A percentile compares a stretch with the other conserved stretches of the same genome.
Evolutionary conservation across 2,329 filamentous ascomycete genomes (phyloP).

Genomic region (Aureobasidium subglaciale): DNA sequence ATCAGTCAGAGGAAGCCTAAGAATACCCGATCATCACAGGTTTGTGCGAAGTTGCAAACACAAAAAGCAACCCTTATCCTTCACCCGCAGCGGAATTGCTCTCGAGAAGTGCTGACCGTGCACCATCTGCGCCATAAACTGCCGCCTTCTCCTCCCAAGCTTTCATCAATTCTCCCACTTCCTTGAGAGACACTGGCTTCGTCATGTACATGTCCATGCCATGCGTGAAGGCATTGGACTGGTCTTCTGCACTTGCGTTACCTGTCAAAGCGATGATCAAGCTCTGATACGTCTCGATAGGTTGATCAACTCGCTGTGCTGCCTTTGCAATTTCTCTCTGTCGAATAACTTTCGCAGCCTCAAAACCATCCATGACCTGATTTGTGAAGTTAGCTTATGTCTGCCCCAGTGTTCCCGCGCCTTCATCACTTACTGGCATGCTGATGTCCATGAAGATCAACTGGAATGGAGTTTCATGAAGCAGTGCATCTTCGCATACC

Average conservation of each 20-base stretch:
- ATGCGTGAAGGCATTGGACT: constrained; percentile 24
- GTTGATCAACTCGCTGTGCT: constrained; percentile 22
- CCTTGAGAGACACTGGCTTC: constrained; percentile 28
- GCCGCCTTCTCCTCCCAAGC: constrained; percentile 28
- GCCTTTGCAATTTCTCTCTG: constrained; percentile 21
- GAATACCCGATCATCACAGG: no score
- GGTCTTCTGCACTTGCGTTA: constrained; percentile 20
- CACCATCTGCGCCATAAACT: not conserved
- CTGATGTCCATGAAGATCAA: constrained; percentile 17
- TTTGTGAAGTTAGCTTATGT: constrained; percentile 7
- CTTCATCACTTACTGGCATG: not conserved
- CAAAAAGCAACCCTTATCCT: not conserved
- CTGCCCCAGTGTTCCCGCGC: no score
- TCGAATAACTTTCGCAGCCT: constrained; percentile 28
- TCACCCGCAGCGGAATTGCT: not conserved
- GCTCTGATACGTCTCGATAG: constrained; percentile 5
- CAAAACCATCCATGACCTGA: constrained; percentile 23
- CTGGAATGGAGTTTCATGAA: not conserved
- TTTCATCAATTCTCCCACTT: constrained; percentile 29
- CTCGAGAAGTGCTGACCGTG: not conserved
- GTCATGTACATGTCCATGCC: constrained; percentile 30
- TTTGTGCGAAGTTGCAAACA: no score
- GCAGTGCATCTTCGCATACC: not conserved
- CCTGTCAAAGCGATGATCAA: constrained; percentile 22
- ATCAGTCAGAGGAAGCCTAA: no score